Base-by-base conservation (phyloP, 495 filamentous ascomycete species). In the Aspergillus cavernicola region DNA sequence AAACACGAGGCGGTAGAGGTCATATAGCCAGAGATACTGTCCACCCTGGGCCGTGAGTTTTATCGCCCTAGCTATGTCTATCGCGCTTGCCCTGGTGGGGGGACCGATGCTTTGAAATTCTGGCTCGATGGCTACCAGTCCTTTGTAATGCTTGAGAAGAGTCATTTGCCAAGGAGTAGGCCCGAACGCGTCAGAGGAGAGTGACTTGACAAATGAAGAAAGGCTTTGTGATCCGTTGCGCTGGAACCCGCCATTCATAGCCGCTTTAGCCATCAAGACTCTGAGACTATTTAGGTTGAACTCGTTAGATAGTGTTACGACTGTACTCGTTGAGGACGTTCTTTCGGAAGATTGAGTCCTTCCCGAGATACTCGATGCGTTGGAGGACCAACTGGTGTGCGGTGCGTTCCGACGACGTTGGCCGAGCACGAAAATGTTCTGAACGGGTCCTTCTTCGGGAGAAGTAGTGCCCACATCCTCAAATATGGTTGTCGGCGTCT, bases 401-500 rank as follows among this genome's bases (percentile, higher is more conserved):
- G 47, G 32, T 39, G 61, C 55, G 57, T 41, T 40, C 20, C 48
- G 50, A n/a, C 59, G 62, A n/a, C 59, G 62, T 23, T 90, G 86
- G 1, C 90, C 90, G 3, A 95, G 80, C 1, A 96, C 85, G 26
- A 95, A 67, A 36, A 96, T 93, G 60, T 95, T 92, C 7, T 90
- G 91, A 26, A 88, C 76, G 1, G 81, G 82, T 12, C 80, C 86
- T 46, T 88, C 83, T 49, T 91, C 86, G 0, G 90, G 89, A 7
- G 88, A 92, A 12, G 88, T 77, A 4, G 86, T 86, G 36, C 68
- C 68, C 0, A 83, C 86, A 62, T 96, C 91, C 65, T 96, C 91
- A 64, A 96, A 95, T 56, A 95, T 88, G 9, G 91, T 96, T 1
- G 89, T 91, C 0, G 91, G 91, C 0, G 91, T 96, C 70, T 96